Percentiles rank a stretch among this genome's conserved stretches.
These are phyloP conservation scores for Amaranthus tricolor DNA, from an alignment of 179 eudicot genomes.

Conservation along the genomic window DNA sequence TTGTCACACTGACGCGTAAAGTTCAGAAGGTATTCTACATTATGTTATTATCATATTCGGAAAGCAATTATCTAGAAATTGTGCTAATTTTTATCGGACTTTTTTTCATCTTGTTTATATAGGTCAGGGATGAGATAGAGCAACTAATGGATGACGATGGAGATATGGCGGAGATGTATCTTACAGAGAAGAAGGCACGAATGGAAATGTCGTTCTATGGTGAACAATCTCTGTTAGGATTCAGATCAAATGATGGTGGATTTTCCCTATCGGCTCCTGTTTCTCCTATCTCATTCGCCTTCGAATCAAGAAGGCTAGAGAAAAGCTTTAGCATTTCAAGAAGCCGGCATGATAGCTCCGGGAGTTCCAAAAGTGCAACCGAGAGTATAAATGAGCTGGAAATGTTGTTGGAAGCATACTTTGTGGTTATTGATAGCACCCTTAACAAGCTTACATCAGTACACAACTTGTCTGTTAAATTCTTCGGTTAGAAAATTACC, in stretches of 20 bases:
- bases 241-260: slow-evolving; percentile 58
- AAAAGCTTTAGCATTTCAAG: slow-evolving; percentile 80
- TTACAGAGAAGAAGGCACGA: slow-evolving; percentile 83
- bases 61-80: background rate
- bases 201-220: slow-evolving; percentile 72
- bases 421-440: slow-evolving; percentile 92
- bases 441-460: slow-evolving; percentile 95
- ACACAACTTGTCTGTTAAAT: slow-evolving; percentile 10
- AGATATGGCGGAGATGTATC: slow-evolving; percentile 99
- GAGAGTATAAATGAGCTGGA: slow-evolving; percentile 90
- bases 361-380: slow-evolving; percentile 68
- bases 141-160: slow-evolving; percentile 99
- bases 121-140: slow-evolving; percentile 99
- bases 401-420: slow-evolving; percentile 96
- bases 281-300: slow-evolving; percentile 87
- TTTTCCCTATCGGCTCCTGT: slow-evolving; percentile 82
- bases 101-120: slow-evolving; percentile 7
- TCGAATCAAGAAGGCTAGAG: slow-evolving; percentile 66
- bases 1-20: slow-evolving; percentile 85
- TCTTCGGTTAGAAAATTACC: background rate
- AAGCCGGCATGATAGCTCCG: slow-evolving; percentile 86
- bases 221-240: slow-evolving; percentile 70
- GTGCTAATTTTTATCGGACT: background rate
- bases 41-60: background rate
- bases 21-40: slow-evolving; percentile 75